phyloP scores from a whole-genome alignment of 1,284 basidiomycete genomes.

The Stereum hirsutum region DNA sequence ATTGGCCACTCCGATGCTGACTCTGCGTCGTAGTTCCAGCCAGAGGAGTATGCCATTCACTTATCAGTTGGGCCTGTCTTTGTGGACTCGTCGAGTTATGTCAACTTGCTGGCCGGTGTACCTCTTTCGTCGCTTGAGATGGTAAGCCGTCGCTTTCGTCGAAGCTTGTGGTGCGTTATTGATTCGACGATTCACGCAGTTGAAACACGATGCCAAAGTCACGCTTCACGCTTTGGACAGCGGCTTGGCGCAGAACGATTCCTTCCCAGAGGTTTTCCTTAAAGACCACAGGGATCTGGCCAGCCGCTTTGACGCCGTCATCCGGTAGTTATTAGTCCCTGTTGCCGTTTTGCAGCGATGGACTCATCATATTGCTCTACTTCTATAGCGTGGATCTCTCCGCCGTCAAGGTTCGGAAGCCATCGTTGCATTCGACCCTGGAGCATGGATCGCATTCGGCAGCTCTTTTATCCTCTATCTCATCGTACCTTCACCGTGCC shows the following conservation, averaged over 20 bases:
- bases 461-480: constrained; percentile 47
- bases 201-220: constrained; percentile 66
- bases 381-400: constrained; percentile 51
- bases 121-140: constrained; percentile 64
- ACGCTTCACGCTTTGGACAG: constrained; percentile 58
- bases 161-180: neutral
- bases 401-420: constrained; percentile 34
- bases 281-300: constrained; percentile 54
- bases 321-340: no score
- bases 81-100: constrained; percentile 71
- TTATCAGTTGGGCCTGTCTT: constrained; percentile 57
- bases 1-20: constrained; percentile 1
- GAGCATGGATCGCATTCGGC: constrained; percentile 55
- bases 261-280: constrained; percentile 72
- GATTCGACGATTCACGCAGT: constrained; percentile 29
- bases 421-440: constrained; percentile 34
- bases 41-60: constrained; percentile 42
- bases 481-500: constrained; percentile 50
- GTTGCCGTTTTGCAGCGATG: constrained; percentile 11
- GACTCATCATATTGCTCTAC: neutral
- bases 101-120: constrained; percentile 78
- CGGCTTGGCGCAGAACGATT: constrained; percentile 38
- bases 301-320: constrained; percentile 57
- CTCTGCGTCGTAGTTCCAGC: constrained; percentile 33
- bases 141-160: constrained; percentile 30